A percentile compares a stretch with the other conserved stretches of the same genome.
Evolutionary conservation across 2,329 filamentous ascomycete genomes (phyloP).

Genomic region (Arthrinium puccinioides): DNA sequence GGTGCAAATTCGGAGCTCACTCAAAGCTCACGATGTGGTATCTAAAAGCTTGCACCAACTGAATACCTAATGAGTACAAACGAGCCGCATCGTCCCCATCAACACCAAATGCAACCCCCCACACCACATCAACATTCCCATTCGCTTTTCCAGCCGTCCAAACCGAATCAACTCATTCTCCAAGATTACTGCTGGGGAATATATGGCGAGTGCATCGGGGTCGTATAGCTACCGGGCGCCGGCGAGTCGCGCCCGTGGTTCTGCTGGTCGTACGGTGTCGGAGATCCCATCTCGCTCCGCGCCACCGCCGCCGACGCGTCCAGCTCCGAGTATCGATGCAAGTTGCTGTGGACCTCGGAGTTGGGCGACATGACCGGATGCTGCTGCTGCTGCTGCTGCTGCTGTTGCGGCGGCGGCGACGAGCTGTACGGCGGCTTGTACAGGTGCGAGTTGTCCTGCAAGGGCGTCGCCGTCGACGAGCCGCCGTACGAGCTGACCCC

Average conservation of each 20-base stretch:
- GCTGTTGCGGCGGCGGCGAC: not conserved
- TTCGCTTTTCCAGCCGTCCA: too few relatives aligned
- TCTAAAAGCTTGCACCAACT: too few relatives aligned
- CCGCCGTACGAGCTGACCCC: not conserved
- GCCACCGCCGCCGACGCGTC: constrained; percentile 11
- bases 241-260: not conserved
- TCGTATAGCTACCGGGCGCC: not conserved
- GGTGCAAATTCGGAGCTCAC: too few relatives aligned
- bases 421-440: constrained; percentile 4
- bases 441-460: constrained; percentile 1
- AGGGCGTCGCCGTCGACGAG: not conserved
- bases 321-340: constrained; percentile 14
- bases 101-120: too few relatives aligned
- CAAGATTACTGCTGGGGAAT: constrained; percentile 6
- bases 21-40: too few relatives aligned
- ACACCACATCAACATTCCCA: too few relatives aligned
- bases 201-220: not conserved
- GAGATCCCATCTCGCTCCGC: constrained; percentile 11
- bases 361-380: not conserved
- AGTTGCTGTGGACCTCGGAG: not conserved
- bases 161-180: too few relatives aligned
- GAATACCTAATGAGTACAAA: too few relatives aligned
- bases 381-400: constrained; percentile 8
- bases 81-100: too few relatives aligned
- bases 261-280: constrained; percentile 1